phyloP scores from a whole-genome alignment of 1,284 basidiomycete species.

The Rhodotorula sp. region DNA sequence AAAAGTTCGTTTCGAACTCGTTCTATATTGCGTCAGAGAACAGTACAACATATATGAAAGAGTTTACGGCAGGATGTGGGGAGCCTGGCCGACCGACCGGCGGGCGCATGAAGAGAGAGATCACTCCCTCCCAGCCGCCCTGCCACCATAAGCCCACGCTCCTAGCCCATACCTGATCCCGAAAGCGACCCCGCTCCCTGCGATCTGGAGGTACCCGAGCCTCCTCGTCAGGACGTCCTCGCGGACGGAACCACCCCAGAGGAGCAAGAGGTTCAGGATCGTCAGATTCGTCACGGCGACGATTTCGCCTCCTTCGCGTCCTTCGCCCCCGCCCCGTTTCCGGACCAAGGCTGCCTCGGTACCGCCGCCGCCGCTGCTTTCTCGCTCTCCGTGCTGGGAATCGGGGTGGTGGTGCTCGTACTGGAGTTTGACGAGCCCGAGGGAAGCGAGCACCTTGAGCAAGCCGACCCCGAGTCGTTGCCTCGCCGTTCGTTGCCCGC shows the following conservation, averaged over 20 bases:
- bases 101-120: too few relatives aligned
- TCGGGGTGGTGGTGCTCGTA: slow-evolving; percentile 27
- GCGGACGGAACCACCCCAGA: slow-evolving; percentile 73
- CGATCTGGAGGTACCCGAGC: slow-evolving; percentile 71
- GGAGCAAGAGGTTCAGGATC: slow-evolving; percentile 76
- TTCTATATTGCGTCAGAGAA: too few relatives aligned
- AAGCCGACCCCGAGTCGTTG: slow-evolving; percentile 53
- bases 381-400: too few relatives aligned
- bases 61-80: too few relatives aligned
- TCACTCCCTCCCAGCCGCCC: slow-evolving; percentile 53
- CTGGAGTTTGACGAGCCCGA: slow-evolving; percentile 69
- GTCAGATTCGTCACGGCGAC: slow-evolving; percentile 78
- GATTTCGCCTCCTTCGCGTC: slow-evolving; percentile 51
- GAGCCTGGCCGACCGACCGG: not conserved
- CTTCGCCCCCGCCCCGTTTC: not conserved
- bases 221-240: slow-evolving; percentile 72
- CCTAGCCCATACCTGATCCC: slow-evolving; percentile 81
- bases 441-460: slow-evolving; percentile 60
- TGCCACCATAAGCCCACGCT: slow-evolving; percentile 73
- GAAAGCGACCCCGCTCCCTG: slow-evolving; percentile 75
- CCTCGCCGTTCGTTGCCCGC: slow-evolving; percentile 51
- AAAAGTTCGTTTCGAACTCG: too few relatives aligned
- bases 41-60: too few relatives aligned
- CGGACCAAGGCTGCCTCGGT: too few relatives aligned
- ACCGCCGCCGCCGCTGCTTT: too few relatives aligned